phyloP scores from a whole-genome alignment of 306 rosid species.

The Rubus idaeus region DNA sequence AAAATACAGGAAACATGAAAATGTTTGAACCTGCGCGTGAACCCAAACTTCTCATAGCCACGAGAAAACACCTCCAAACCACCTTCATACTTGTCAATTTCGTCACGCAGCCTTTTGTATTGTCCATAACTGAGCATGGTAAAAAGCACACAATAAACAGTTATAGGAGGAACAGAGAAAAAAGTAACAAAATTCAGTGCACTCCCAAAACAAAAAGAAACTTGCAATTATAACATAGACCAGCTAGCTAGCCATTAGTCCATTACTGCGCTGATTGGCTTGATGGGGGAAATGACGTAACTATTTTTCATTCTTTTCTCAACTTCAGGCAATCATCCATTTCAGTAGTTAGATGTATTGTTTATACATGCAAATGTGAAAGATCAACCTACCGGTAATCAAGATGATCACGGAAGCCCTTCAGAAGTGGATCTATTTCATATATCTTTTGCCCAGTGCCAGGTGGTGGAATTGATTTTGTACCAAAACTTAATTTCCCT shows the following conservation, averaged over 20 bases:
- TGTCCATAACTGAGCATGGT: slow-evolving; percentile 58
- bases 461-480: slow-evolving; percentile 61
- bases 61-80: slow-evolving; percentile 94
- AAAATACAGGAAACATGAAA: not conserved
- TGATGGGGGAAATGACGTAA: not conserved
- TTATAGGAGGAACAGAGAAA: slow-evolving; percentile 7
- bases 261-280: not conserved
- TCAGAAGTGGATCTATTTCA: slow-evolving; percentile 70
- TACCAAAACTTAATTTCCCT: slow-evolving; percentile 23
- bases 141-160: not conserved
- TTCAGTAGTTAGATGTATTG: slow-evolving; percentile 19
- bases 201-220: slow-evolving; percentile 1
- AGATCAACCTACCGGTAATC: slow-evolving; percentile 78
- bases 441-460: slow-evolving; percentile 81
- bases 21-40: slow-evolving; percentile 63
- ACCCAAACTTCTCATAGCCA: slow-evolving; percentile 92
- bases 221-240: not conserved
- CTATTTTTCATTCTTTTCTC: not conserved
- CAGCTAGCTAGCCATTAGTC: not conserved
- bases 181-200: not conserved
- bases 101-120: slow-evolving; percentile 67
- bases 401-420: slow-evolving; percentile 57
- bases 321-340: slow-evolving; percentile 13
- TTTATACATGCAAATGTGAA: slow-evolving; percentile 1
- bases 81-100: slow-evolving; percentile 87